Evolutionary conservation across 176 grass and related monocot species (phyloP).

Genomic region (Aegilops longissima): DNA sequence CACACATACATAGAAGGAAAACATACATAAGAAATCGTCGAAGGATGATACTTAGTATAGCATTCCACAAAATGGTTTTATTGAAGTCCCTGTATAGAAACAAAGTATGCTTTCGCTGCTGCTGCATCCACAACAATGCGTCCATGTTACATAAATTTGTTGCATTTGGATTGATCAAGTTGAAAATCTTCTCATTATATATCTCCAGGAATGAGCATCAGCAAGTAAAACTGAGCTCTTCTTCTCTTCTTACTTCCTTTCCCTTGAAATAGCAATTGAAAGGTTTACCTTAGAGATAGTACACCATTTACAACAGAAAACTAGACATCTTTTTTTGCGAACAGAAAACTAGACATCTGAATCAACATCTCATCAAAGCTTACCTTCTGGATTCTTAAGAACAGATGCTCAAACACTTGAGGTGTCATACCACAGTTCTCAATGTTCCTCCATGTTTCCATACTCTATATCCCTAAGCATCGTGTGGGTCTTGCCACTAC

Average conservation of each 20-base stretch:
- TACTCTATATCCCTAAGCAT: constrained; percentile 56
- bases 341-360: not conserved
- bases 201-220: constrained; percentile 94
- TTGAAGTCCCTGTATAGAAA: too few species aligned
- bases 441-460: constrained; percentile 79
- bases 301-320: not conserved
- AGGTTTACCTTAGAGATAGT: constrained; percentile 5
- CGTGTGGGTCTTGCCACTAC: too few species aligned
- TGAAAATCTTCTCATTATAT: constrained; percentile 84
- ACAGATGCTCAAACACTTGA: constrained; percentile 65
- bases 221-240: not conserved
- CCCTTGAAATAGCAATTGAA: not conserved
- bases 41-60: too few species aligned
- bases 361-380: constrained; percentile 34
- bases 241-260: too few species aligned
- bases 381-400: constrained; percentile 56
- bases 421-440: constrained; percentile 87
- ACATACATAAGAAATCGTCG: too few species aligned
- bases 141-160: constrained; percentile 34
- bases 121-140: too few species aligned
- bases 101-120: too few species aligned
- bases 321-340: not conserved
- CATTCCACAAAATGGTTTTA: too few species aligned
- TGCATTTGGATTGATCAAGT: constrained; percentile 71
- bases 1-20: too few species aligned